Conservation (phyloP, 805 yeast genomes). For the Ogataea kodamae region DNA sequence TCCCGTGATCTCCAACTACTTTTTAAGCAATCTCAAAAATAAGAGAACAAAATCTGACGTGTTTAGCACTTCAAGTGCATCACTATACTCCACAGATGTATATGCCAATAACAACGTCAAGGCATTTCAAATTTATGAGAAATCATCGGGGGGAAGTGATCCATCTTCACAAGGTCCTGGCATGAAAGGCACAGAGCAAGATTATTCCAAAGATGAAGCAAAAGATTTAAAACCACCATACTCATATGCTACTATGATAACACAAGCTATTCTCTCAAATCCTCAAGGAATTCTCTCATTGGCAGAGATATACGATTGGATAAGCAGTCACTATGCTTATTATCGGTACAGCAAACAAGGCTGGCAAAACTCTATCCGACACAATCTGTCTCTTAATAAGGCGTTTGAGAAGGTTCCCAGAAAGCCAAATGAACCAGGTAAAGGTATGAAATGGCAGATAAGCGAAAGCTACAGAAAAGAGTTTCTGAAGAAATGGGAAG, state of each 20-base stretch:
- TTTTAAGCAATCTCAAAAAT: conserved; percentile 37
- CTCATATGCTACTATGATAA: conserved; percentile 96
- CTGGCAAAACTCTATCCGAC: conserved; percentile 98
- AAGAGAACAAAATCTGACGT: conserved; percentile 24
- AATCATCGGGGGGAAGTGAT: conserved; percentile 24
- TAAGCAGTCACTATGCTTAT: conserved; percentile 81
- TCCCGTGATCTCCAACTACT: conserved; percentile 57
- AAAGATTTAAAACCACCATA: conserved; percentile 95
- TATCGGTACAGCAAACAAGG: conserved; percentile 91
- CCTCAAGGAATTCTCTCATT: conserved; percentile 84
- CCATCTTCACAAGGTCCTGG: conserved; percentile 11
- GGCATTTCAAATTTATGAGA: conserved; percentile 55
- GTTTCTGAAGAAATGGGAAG: conserved; percentile 73
- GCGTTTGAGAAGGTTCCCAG: conserved; percentile 98
- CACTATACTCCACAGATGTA: conserved; percentile 16
- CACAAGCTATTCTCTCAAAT: conserved; percentile 90
- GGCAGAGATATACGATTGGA: conserved; percentile 91
- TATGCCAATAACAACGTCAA: conserved; percentile 31
- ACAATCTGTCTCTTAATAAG: conserved; percentile 88
- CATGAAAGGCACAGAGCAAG: conserved; percentile 37
- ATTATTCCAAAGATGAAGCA: conserved; percentile 83
- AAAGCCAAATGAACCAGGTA: conserved; percentile 94
- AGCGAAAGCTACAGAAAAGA: conserved; percentile 81
- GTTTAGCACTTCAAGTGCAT: conserved; percentile 10
- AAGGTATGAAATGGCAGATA: conserved; percentile 99